Conservation (phyloP, 176 grass and related monocot species). For the Poa pratensis region DNA sequence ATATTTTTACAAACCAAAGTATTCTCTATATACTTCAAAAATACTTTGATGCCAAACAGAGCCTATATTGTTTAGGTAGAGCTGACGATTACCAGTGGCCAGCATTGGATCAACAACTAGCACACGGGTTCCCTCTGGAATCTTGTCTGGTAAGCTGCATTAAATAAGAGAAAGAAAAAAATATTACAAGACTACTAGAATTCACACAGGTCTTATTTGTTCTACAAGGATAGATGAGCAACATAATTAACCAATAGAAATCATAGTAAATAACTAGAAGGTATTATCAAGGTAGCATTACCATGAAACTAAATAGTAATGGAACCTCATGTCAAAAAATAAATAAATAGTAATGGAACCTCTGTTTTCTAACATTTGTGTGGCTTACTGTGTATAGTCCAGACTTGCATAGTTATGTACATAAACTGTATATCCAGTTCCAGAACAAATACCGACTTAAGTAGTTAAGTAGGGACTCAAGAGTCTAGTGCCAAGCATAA, state of each 20-base stretch:
- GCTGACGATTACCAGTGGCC: constrained; percentile 69
- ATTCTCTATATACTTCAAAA: no score
- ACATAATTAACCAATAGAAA: neutral
- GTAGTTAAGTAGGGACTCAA: constrained; percentile 14
- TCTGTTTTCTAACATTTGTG: neutral
- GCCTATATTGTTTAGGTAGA: constrained; percentile 33
- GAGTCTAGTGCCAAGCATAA: constrained; percentile 25
- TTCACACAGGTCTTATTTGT: constrained; percentile 10
- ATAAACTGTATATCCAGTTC: constrained; percentile 14
- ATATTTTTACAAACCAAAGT: no score
- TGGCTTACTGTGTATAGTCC: neutral
- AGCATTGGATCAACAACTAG: constrained; percentile 97
- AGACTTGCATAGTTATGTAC: neutral
- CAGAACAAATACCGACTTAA: neutral
- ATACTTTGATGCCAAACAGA: no score
- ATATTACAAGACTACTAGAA: neutral
- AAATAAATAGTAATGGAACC: no score
- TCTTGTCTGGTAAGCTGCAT: constrained; percentile 83
- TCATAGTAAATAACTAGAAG: constrained; percentile 11
- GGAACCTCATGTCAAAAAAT: no score
- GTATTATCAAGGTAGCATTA: neutral
- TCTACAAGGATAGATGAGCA: neutral
- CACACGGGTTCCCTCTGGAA: constrained; percentile 78
- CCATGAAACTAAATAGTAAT: no score
- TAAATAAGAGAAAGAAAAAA: constrained; percentile 25